These are phyloP conservation scores for Tetraselmis chui DNA, from an alignment of 139 green algal genomes.

Conservation along the genomic window DNA sequence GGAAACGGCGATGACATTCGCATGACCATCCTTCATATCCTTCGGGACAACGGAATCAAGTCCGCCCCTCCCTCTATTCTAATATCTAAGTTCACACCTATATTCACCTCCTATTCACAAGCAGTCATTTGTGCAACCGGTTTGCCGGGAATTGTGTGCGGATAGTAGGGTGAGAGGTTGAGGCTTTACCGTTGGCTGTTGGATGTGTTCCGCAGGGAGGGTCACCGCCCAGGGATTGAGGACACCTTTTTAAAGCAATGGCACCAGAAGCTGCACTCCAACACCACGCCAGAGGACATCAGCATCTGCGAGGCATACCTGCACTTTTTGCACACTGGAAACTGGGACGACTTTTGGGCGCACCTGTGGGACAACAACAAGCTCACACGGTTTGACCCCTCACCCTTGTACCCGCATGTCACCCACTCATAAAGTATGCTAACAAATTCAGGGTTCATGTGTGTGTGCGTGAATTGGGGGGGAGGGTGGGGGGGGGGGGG, in stretches of 20 bases:
- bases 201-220: no score
- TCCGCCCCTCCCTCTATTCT: conserved; percentile 13
- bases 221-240: conserved; percentile 73
- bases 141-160: no score
- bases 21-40: conserved; percentile 89
- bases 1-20: conserved; percentile 85
- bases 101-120: no score
- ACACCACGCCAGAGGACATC: conserved; percentile 67
- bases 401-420: no score
- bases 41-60: conserved; percentile 81
- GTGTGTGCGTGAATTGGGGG: no score
- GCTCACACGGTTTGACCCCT: conserved; percentile 54
- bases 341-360: conserved; percentile 45
- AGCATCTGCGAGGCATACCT: conserved; percentile 80
- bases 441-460: no score
- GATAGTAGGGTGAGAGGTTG: no score
- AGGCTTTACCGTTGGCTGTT: no score
- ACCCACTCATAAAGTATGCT: no score
- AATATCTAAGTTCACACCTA: no score
- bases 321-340: conserved; percentile 52
- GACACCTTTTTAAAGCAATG: conserved; percentile 85
- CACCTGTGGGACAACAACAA: conserved; percentile 57
- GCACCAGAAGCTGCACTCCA: conserved; percentile 91
- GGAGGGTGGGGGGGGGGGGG: no score
- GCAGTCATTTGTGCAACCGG: no score